Base-by-base conservation (phyloP, 257 asterid species). In the Solanum corneliomulleri region DNA sequence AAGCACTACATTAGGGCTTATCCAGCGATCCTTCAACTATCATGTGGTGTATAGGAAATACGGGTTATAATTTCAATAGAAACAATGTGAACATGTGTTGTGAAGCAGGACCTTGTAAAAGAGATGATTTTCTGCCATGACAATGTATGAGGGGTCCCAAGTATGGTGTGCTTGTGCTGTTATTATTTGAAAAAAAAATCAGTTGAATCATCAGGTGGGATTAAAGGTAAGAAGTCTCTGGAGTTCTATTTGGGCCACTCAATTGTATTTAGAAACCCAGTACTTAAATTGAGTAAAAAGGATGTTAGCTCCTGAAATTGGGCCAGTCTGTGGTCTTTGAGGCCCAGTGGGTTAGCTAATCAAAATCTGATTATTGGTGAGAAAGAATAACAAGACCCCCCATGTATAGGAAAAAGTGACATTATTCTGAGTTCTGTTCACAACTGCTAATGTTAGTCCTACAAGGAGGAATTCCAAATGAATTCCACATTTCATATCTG, bases 351-450 rank as follows among this genome's bases (percentile, higher is more conserved):
- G n/a, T 71, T 71, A 1, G 18, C 81, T 35, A 74, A 74, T 72
- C n/a, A 37, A 20, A 72, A 37, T 72, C 49, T 44, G 23, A 35
- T 71, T 35, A 71, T 71, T 71, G 45, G 15, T 71, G 80, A 35
- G 47, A 35, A 18, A 18, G 27, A 71, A 33, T 71, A 33, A 31
- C 91, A 93, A 83, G 93, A 94, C 25, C 92, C 25, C 92, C 95
- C 98, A 37, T 85, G 96, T 72, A 88, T 93, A 44, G 98, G 94
- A 89, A 98, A 93, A 92, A 90, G 89, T 83, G 98, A 96, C 89
- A 88, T 95, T 70, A 97, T 96, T 91, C 94, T 52, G n/a, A 52
- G 11, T 52, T 52, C 62, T 52, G 62, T 52, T 52, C 44, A 70
- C 77, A 70, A 16, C 7, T 69, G 42, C 15, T 15, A 69, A 33